Conservation (phyloP, 805 yeast species). For the Candida morakotiae region DNA sequence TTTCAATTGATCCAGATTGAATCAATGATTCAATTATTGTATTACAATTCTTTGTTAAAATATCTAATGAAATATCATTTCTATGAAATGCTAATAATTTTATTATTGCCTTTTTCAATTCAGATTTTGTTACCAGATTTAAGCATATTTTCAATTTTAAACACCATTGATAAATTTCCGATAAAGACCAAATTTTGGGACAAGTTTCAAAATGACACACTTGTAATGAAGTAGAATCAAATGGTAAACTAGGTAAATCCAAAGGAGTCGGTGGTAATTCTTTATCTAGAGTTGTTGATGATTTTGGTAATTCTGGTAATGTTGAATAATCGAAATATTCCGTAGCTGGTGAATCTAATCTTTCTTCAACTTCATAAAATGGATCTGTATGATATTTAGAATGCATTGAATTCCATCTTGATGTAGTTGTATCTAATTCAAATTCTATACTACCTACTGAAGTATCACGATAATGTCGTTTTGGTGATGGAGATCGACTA, state of each 20-base stretch:
- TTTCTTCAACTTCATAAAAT: constrained; percentile 7
- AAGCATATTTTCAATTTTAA: constrained; percentile 49
- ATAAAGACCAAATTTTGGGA: constrained; percentile 41
- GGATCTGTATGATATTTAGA: constrained; percentile 8
- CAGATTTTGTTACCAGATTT: constrained; percentile 45
- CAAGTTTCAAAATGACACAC: constrained; percentile 49
- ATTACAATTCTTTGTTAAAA: constrained; percentile 49
- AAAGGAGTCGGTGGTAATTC: constrained; percentile 43
- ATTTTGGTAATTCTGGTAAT: constrained; percentile 31
- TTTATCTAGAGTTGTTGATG: constrained; percentile 5
- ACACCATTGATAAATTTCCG: constrained; percentile 53
- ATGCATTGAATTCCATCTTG: constrained; percentile 10
- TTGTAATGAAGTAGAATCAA: constrained; percentile 43
- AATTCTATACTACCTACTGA: neutral
- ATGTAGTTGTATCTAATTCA: constrained; percentile 3
- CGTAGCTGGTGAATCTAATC: constrained; percentile 17
- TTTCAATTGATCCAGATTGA: constrained; percentile 34
- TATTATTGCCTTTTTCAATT: constrained; percentile 51
- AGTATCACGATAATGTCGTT: constrained; percentile 1
- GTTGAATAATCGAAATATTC: constrained; percentile 30
- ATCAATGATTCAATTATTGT: constrained; percentile 42
- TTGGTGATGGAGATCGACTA: constrained; percentile 5
- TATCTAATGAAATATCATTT: constrained; percentile 46
- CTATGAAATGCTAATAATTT: constrained; percentile 47
- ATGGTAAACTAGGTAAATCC: constrained; percentile 54